phyloP scores from a whole-genome alignment of 1,139 yeast species.

The Hanseniaspora uvarum region DNA sequence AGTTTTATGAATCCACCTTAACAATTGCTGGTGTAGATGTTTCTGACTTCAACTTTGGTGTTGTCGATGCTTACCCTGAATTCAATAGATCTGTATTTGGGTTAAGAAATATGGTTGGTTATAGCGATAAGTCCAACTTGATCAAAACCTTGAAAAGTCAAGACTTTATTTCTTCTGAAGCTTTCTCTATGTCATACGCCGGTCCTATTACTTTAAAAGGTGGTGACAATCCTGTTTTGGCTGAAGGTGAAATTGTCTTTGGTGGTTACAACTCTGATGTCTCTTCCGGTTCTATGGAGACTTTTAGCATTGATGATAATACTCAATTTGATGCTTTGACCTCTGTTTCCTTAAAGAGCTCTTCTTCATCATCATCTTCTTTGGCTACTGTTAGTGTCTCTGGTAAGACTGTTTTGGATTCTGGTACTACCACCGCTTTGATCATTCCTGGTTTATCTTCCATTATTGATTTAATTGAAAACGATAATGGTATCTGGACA shows the following conservation, averaged over 20 bases:
- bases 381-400: neutral
- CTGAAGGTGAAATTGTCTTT: conserved; percentile 15
- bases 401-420: conserved; percentile 12
- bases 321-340: conserved; percentile 1
- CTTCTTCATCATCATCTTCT: neutral
- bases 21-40: conserved; percentile 15
- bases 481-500: conserved; percentile 6
- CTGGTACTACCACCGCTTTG: conserved; percentile 17
- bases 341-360: conserved; percentile 2
- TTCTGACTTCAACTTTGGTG: conserved; percentile 14
- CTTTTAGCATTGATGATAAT: conserved; percentile 5
- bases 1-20: conserved; percentile 3
- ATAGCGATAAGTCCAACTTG: neutral
- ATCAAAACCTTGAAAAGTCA: neutral
- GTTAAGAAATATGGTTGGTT: conserved; percentile 15
- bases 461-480: neutral
- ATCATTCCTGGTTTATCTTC: conserved; percentile 4
- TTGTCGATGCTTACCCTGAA: conserved; percentile 8
- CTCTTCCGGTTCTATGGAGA: neutral
- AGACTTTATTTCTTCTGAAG: conserved; percentile 4
- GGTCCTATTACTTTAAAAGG: conserved; percentile 7
- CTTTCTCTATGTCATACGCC: conserved; percentile 15
- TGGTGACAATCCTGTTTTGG: conserved; percentile 3
- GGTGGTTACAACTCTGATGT: conserved; percentile 15
- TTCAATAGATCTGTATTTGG: conserved; percentile 16